A percentile compares a stretch with the other conserved stretches of the same genome.
phyloP scores from a whole-genome alignment of 2,329 filamentous ascomycete genomes.

The Trichoderma aggressivum region DNA sequence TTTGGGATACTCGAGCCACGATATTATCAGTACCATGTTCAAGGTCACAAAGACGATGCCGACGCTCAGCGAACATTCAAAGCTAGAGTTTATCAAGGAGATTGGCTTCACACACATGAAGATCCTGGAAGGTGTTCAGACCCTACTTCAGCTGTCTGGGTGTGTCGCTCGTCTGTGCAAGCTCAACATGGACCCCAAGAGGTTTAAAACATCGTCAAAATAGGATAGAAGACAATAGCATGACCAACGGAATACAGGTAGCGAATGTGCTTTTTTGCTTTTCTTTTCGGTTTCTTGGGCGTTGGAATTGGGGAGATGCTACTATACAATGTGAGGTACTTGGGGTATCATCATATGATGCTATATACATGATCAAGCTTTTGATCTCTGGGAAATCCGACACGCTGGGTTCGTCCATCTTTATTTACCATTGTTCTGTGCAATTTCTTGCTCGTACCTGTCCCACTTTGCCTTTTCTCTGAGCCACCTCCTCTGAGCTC shows the following conservation, averaged over 20 bases:
- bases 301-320: constrained; percentile 30
- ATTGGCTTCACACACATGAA: constrained; percentile 99
- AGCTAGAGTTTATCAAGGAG: constrained; percentile 96
- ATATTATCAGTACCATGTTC: constrained; percentile 99
- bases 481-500: constrained; percentile 61
- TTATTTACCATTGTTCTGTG: constrained; percentile 41
- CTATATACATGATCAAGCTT: constrained; percentile 12
- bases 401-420: neutral
- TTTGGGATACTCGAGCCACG: constrained; percentile 95
- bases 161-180: constrained; percentile 88
- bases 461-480: constrained; percentile 67
- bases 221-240: constrained; percentile 22
- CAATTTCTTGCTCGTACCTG: constrained; percentile 59
- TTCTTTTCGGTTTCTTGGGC: constrained; percentile 28
- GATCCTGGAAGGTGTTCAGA: constrained; percentile 96
- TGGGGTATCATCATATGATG: constrained; percentile 16
- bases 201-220: constrained; percentile 55
- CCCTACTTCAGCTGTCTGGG: constrained; percentile 86
- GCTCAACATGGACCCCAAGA: constrained; percentile 91
- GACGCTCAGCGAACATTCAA: constrained; percentile 86
- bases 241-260: constrained; percentile 12
- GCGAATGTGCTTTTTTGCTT: constrained; percentile 27
- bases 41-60: constrained; percentile 94
- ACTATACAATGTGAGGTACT: constrained; percentile 11
- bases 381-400: neutral